Evolutionary conservation across 225 moss, liverwort and hornwort genomes (phyloP).

Genomic region (Thuidium tamariscinum): DNA sequence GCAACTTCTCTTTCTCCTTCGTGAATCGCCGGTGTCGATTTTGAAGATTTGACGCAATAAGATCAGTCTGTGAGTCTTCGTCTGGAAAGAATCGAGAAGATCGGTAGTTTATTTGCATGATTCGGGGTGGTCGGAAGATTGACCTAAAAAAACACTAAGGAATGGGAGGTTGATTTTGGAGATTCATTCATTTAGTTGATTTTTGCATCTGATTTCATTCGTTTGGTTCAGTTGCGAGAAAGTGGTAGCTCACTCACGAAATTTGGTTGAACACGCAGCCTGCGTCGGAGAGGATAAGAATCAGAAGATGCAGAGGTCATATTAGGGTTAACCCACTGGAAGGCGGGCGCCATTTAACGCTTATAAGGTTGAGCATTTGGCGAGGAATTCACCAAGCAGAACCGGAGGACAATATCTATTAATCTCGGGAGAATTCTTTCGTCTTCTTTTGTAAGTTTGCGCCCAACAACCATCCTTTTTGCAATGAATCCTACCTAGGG

Average conservation of each 20-base stretch:
- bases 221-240: neutral
- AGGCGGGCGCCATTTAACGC: neutral
- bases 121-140: neutral
- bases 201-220: neutral
- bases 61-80: neutral
- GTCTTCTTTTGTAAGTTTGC: constrained; percentile 1
- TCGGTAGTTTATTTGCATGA: neutral
- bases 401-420: neutral
- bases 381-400: neutral
- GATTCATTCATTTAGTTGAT: neutral
- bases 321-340: neutral
- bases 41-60: neutral
- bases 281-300: neutral
- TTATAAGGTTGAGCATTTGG: neutral
- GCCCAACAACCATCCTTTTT: neutral
- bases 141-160: neutral
- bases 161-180: neutral
- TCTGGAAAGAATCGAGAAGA: neutral
- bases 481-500: neutral
- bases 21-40: neutral
- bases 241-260: neutral
- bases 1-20: neutral
- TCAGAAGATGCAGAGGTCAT: neutral
- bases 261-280: neutral
- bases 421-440: neutral